Conservation (phyloP, 2,329 filamentous ascomycete species). For the Arthrinium puccinioides region DNA sequence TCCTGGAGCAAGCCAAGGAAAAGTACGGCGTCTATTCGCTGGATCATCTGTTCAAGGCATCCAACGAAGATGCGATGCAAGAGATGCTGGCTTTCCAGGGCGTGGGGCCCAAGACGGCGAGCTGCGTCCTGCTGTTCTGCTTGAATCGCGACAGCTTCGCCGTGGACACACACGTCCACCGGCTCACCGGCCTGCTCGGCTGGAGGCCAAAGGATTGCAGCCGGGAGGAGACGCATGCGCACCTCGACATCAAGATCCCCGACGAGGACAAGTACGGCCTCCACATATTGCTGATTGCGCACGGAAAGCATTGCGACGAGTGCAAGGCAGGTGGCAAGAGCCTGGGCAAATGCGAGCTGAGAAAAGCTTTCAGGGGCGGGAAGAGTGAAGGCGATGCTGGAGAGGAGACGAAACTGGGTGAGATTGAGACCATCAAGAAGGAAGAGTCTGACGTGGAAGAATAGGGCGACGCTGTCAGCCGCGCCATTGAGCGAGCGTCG, state of each 20-base stretch:
- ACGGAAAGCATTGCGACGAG: constrained; percentile 37
- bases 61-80: constrained; percentile 39
- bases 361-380: constrained; percentile 27
- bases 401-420: constrained; percentile 6
- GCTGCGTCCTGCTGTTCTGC: constrained; percentile 45
- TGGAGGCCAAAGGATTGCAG: constrained; percentile 35
- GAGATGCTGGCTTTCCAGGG: constrained; percentile 43
- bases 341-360: constrained; percentile 30
- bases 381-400: constrained; percentile 6
- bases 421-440: constrained; percentile 6
- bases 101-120: constrained; percentile 48
- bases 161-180: constrained; percentile 46
- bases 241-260: constrained; percentile 40
- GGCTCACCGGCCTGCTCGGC: constrained; percentile 39
- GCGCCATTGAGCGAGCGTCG: constrained; percentile 2
- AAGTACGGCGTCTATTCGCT: constrained; percentile 36
- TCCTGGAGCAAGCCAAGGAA: constrained; percentile 55
- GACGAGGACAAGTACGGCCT: constrained; percentile 42
- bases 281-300: constrained; percentile 40
- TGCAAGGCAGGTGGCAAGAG: constrained; percentile 37
- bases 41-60: constrained; percentile 37
- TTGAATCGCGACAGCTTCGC: constrained; percentile 39
- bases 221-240: constrained; percentile 40
- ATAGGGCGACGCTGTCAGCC: constrained; percentile 1
- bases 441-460: constrained; percentile 5